Evolutionary conservation across 306 rosid species (phyloP).

Genomic region (Prunus mume): DNA sequence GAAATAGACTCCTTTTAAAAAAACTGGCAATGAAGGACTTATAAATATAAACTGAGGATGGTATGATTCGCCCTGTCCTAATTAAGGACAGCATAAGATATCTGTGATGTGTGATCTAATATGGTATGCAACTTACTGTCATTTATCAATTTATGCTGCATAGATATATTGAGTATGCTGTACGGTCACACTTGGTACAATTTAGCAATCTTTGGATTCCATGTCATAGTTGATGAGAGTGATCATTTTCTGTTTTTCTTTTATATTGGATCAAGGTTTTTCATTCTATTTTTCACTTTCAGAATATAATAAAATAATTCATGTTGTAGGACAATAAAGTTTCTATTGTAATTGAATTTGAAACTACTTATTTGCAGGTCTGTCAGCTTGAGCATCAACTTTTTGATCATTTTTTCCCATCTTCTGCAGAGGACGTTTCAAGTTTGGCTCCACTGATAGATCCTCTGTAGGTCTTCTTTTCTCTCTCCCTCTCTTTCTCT

Average conservation of each 20-base stretch:
- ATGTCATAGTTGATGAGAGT: background rate
- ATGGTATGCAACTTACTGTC: background rate
- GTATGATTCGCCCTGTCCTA: background rate
- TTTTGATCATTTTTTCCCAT: constrained; percentile 92
- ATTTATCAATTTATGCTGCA: background rate
- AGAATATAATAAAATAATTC: background rate
- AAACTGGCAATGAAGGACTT: background rate
- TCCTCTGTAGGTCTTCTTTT: constrained; percentile 72
- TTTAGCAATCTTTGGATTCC: background rate
- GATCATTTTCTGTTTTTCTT: background rate
- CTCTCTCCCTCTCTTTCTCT: background rate
- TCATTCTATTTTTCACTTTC: background rate
- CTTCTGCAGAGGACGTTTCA: constrained; percentile 79
- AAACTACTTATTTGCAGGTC: constrained; percentile 57
- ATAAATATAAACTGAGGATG: background rate
- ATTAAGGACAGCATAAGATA: background rate
- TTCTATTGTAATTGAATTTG: constrained; percentile 8
- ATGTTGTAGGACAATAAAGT: background rate
- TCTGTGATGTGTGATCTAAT: background rate
- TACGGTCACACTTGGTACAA: background rate
- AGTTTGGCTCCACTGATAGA: constrained; percentile 94
- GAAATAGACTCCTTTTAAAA: background rate
- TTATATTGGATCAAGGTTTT: background rate
- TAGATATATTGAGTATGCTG: constrained; percentile 1
- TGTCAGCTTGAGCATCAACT: constrained; percentile 99